Evolutionary conservation across 2,329 filamentous ascomycete genomes (phyloP).

Genomic region (Botryotinia calthae): DNA sequence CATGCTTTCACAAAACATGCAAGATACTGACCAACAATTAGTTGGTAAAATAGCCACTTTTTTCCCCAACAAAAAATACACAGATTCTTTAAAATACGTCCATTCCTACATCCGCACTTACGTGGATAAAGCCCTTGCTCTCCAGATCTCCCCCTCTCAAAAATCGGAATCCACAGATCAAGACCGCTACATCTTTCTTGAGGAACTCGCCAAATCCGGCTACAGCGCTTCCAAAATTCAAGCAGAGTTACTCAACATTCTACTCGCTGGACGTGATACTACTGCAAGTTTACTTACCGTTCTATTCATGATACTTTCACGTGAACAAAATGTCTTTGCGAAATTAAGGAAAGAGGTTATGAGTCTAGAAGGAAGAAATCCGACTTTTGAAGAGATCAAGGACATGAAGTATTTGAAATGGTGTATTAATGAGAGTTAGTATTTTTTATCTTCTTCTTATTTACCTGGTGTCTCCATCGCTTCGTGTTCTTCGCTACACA

Average conservation of each 20-base stretch:
- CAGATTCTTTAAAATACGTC: conserved; percentile 32
- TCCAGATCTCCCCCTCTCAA: conserved; percentile 43
- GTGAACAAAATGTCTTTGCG: conserved; percentile 21
- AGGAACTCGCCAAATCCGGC: conserved; percentile 41
- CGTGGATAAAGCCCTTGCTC: conserved; percentile 31
- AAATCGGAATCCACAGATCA: conserved; percentile 24
- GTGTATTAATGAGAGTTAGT: conserved; percentile 37
- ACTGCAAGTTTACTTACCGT: conserved; percentile 34
- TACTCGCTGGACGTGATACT: conserved; percentile 27
- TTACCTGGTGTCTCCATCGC: conserved; percentile 22
- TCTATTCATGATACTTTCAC: conserved; percentile 29
- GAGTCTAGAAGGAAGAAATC: conserved; percentile 15
- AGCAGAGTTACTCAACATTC: conserved; percentile 28
- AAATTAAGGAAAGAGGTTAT: conserved; percentile 43
- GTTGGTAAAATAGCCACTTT: conserved; percentile 33
- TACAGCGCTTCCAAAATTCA: conserved; percentile 26
- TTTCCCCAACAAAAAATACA: conserved; percentile 33
- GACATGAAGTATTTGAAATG: conserved; percentile 30
- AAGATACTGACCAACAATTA: not conserved
- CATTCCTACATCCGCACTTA: conserved; percentile 33
- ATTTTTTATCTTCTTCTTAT: conserved; percentile 29
- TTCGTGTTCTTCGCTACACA: conserved; percentile 28
- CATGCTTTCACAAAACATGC: not conserved
- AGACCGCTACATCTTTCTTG: conserved; percentile 20
- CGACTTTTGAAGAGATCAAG: conserved; percentile 25